A percentile compares a stretch with the other conserved stretches of the same genome.
phyloP scores from a whole-genome alignment of 106 monocot species.

The Allium cepa region DNA sequence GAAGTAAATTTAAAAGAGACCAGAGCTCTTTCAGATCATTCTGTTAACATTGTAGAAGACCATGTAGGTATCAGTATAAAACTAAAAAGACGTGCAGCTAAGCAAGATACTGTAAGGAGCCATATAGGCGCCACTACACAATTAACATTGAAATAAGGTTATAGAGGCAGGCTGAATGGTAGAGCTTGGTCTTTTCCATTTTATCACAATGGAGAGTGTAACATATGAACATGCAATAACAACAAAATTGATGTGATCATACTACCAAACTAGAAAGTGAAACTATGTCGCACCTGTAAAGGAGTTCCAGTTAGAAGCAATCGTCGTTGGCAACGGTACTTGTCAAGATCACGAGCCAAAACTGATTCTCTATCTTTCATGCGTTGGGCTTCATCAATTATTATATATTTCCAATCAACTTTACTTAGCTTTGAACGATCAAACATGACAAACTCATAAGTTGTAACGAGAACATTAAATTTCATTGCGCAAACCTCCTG shows the following conservation, averaged over 20 bases:
- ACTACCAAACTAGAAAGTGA: too few species aligned
- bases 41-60: conserved; percentile 24
- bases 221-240: too few species aligned
- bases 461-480: conserved; percentile 95
- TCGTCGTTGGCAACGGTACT: conserved; percentile 88
- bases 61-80: background rate
- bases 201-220: background rate
- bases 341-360: conserved; percentile 93
- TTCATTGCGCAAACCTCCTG: conserved; percentile 88
- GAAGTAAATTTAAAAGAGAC: conserved; percentile 92
- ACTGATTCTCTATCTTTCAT: conserved; percentile 99
- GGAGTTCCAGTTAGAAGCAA: conserved; percentile 96
- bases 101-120: too few species aligned
- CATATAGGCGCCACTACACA: too few species aligned
- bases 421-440: conserved; percentile 94
- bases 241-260: too few species aligned
- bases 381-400: conserved; percentile 97
- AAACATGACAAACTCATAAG: conserved; percentile 97
- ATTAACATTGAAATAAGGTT: too few species aligned
- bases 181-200: background rate
- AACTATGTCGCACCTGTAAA: conserved; percentile 63
- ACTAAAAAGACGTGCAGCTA: background rate
- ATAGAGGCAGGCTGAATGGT: too few species aligned
- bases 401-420: conserved; percentile 97
- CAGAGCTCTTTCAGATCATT: conserved; percentile 98